These are phyloP conservation scores for Amesomyces nigricolor DNA, from an alignment of 2,329 filamentous ascomycete species.

Conservation along the genomic window DNA sequence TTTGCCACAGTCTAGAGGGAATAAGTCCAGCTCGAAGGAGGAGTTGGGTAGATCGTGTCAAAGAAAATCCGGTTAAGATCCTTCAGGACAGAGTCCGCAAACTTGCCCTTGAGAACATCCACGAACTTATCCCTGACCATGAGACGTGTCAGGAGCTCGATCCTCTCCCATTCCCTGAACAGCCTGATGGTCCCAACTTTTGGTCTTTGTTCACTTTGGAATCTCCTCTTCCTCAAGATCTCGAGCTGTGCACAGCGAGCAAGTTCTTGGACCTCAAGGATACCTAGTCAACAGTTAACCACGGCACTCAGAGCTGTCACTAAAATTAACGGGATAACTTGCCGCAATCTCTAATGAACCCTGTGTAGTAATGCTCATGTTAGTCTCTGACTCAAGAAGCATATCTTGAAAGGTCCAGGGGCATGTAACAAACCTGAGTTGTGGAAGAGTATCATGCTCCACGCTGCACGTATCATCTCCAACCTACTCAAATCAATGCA, in stretches of 20 bases:
- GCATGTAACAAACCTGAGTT: neutral
- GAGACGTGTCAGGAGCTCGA: slow-evolving; percentile 11
- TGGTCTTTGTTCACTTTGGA: neutral
- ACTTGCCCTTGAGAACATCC: neutral
- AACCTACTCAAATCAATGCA: neutral
- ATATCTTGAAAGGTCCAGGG: neutral
- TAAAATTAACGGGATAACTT: neutral
- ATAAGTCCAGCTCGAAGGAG: neutral
- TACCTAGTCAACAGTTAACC: slow-evolving; percentile 5
- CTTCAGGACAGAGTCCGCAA: neutral
- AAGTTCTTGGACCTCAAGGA: slow-evolving; percentile 9
- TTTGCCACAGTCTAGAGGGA: no score
- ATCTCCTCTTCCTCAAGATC: neutral
- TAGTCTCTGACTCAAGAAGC: no score
- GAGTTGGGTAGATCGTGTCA: slow-evolving; percentile 16
- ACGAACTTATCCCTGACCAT: slow-evolving; percentile 8
- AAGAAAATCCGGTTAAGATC: slow-evolving; percentile 13
- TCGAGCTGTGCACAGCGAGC: slow-evolving; percentile 7
- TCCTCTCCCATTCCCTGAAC: slow-evolving; percentile 7
- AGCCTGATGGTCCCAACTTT: neutral
- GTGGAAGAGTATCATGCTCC: neutral
- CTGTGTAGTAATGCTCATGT: neutral
- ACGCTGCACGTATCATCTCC: neutral
- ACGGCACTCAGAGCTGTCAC: no score
- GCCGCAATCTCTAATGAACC: slow-evolving; percentile 17